Evolutionary conservation across 306 rosid species (phyloP), one percentile per base, ranked within the genome.

Genomic region (Quercus engelmannii): DNA sequence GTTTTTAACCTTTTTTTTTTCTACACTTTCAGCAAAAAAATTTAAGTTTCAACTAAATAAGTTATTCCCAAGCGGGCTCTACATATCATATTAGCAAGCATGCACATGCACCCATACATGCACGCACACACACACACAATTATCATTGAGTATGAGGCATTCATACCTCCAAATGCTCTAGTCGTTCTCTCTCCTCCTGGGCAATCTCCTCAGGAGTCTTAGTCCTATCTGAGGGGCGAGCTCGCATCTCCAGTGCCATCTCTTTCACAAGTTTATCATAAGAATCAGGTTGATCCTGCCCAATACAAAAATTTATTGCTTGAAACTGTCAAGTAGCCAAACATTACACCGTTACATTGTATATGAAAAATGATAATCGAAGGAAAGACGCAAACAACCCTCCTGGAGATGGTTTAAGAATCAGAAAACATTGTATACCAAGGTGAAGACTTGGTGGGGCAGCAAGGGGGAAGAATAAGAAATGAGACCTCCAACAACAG

Each of bases 161-260:
- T 15, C 80, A n/a, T 88, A 95, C 99, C 98, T 95, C 99, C 76
- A 95, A 68, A 52, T 5, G 55, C 84, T 93, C 94, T 33, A 95
- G 84, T 51, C 81, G 88, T 73, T 93, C 99, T 79, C 92, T 91
- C 86, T 95, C 97, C 85, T 91, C 98, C 79, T 90, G 97, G 55
- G 98, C 98, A 87, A 93, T 88, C 86, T 95, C 98, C 83, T 91
- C 98, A 6, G 92, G 92, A 43, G 98, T 85, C 81, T 93, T 95
- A 69, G 88, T 88, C 88, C 98, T 90, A 59, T 90, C 93, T 15
- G 97, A 95, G 30, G 99, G 99, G 49, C 93, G 97, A 77, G 96
- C 99, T 73, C 99, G 94, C 80, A 88, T 89, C 82, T 90, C 97
- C 82, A 91, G 55, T 71, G 86, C 91, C 97, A 93, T 81, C 74